These are phyloP conservation scores for Daldinia loculata DNA, from an alignment of 495 filamentous ascomycete genomes.

Conservation along the genomic window DNA sequence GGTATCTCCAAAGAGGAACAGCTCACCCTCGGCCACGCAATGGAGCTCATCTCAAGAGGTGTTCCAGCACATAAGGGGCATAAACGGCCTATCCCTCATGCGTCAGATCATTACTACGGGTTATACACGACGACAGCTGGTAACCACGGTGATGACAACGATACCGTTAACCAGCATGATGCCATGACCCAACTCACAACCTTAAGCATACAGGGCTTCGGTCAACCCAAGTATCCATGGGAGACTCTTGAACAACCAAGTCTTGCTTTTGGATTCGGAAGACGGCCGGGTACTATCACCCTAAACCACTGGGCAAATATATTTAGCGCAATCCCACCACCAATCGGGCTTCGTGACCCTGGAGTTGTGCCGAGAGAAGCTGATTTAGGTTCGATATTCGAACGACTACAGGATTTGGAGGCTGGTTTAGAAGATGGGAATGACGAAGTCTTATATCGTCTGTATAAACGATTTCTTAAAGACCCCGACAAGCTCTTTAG, in stretches of 20 bases:
- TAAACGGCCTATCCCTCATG: slow-evolving; percentile 56
- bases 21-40: slow-evolving; percentile 55
- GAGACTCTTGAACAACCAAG: slow-evolving; percentile 73
- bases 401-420: slow-evolving; percentile 64
- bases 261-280: slow-evolving; percentile 66
- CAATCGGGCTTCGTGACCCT: slow-evolving; percentile 59
- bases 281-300: slow-evolving; percentile 66
- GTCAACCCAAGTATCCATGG: slow-evolving; percentile 62
- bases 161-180: slow-evolving; percentile 56
- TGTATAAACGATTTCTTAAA: slow-evolving; percentile 60
- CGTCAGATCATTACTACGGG: slow-evolving; percentile 59
- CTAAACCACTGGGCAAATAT: slow-evolving; percentile 65
- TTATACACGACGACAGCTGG: slow-evolving; percentile 59
- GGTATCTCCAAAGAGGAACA: slow-evolving; percentile 55
- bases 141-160: slow-evolving; percentile 55
- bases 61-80: slow-evolving; percentile 58
- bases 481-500: slow-evolving; percentile 60
- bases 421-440: slow-evolving; percentile 65
- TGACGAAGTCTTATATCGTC: slow-evolving; percentile 61
- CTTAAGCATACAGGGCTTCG: slow-evolving; percentile 50
- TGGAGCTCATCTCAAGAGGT: slow-evolving; percentile 57
- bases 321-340: slow-evolving; percentile 57
- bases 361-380: slow-evolving; percentile 63
- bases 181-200: slow-evolving; percentile 61
- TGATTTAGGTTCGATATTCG: slow-evolving; percentile 60